Evolutionary conservation across 2,329 filamentous ascomycete species (phyloP), one percentile per base, ranked within the genome.

Genomic region (Volutella citrinella): DNA sequence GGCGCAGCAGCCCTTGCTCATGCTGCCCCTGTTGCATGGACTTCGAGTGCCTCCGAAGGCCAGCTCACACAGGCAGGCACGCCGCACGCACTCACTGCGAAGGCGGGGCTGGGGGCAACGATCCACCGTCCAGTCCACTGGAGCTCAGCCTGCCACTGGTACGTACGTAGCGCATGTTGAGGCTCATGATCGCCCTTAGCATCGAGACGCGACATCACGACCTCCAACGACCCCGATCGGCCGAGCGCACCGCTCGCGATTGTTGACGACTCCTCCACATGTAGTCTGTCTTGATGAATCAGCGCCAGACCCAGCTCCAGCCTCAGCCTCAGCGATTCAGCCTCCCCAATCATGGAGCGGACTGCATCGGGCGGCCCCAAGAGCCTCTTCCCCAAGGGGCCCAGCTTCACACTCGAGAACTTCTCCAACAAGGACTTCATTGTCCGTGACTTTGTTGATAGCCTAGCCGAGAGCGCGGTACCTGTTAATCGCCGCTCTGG

Each of bases 361-460:
- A 57, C 65, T 46, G 61, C 57, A 51, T 61, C 60, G 42, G 71
- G n/a, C n/a, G n/a, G 70, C 40, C 73, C 78, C 50, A 76, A 81
- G 65, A 73, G 80, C 48, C 74, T 90, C 56, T 91, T 87, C 58
- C 83, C 84, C 37, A 80, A 80, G 61, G 86, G 83, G 23, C 87
- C 87, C 41, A 84, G 76, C 60, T 96, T 96, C 68, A 87, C 81
- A 9, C 74, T 97, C 42, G 87, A 95, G 27, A 89, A 90, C 66
- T 88, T 90, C 64, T 87, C 87, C 37, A 86, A 74, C 59, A 86
- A 86, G 54, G 93, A 97, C 66, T 98, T 97, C 57, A 96, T 97
- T 45, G 91, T 97, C 48, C 89, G 95, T 56, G 93, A 98, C 67
- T 98, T 98, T 59, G 83, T 98, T 52, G 94, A 98, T 60, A 80